Evolutionary conservation across 1,284 basidiomycete genomes (phyloP).

Genomic region (Trichosporon sp.): DNA sequence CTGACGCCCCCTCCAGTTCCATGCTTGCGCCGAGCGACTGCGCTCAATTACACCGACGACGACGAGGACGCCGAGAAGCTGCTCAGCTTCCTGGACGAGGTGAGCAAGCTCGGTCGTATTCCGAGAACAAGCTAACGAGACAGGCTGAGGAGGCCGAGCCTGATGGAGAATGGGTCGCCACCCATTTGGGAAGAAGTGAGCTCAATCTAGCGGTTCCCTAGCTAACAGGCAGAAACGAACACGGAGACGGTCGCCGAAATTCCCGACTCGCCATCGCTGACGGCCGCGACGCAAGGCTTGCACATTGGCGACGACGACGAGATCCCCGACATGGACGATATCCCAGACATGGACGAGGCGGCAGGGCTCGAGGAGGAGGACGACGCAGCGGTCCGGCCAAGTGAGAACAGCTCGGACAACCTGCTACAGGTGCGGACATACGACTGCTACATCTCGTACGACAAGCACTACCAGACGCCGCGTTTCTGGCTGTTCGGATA

Average conservation of each 20-base stretch:
- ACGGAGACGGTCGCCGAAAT: conserved; percentile 42
- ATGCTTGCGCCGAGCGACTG: conserved; percentile 81
- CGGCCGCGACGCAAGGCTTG: conserved; percentile 46
- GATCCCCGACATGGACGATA: conserved; percentile 78
- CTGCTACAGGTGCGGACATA: conserved; percentile 93
- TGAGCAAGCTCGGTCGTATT: conserved; percentile 21
- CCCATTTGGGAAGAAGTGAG: conserved; percentile 47
- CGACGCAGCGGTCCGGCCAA: conserved; percentile 53
- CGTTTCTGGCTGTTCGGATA: conserved; percentile 92
- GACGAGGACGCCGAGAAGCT: conserved; percentile 91
- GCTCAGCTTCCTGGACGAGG: conserved; percentile 53
- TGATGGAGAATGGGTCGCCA: conserved; percentile 52
- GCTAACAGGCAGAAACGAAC: conserved; percentile 19
- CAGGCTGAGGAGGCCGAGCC: conserved; percentile 43
- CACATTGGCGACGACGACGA: conserved; percentile 52
- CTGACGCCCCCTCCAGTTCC: conserved; percentile 62
- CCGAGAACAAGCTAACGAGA: not conserved
- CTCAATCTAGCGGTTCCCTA: not conserved
- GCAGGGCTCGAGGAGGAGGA: conserved; percentile 67
- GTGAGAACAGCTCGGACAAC: conserved; percentile 52
- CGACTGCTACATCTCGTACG: conserved; percentile 98
- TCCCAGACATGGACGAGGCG: conserved; percentile 78
- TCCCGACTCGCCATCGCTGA: conserved; percentile 33
- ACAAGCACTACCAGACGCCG: conserved; percentile 97
- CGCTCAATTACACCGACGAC: conserved; percentile 86